Conservation (phyloP, 2,329 filamentous ascomycete species). For the Geosmithia putterillii region DNA sequence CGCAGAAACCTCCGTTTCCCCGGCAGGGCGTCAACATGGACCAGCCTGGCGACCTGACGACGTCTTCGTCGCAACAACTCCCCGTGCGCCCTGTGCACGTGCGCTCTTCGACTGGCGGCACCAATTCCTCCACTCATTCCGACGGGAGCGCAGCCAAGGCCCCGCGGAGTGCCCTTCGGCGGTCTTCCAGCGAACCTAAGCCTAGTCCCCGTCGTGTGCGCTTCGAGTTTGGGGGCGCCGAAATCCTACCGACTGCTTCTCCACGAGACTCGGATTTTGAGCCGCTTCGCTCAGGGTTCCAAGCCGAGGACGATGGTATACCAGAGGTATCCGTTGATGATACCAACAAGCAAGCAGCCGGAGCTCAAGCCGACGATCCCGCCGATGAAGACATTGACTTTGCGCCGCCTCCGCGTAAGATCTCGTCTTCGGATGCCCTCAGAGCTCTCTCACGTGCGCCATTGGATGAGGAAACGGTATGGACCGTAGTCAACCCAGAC, state of each 20-base stretch:
- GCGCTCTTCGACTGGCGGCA: slow-evolving; percentile 31
- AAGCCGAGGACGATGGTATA: slow-evolving; percentile 12
- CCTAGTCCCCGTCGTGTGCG: slow-evolving; percentile 49
- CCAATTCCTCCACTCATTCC: slow-evolving; percentile 33
- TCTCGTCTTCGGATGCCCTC: slow-evolving; percentile 42
- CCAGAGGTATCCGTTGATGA: slow-evolving; percentile 10
- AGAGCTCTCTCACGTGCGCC: slow-evolving; percentile 38
- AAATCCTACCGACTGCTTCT: slow-evolving; percentile 47
- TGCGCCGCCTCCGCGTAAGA: slow-evolving; percentile 32
- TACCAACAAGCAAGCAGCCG: neutral
- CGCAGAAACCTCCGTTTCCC: neutral
- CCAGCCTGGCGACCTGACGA: slow-evolving; percentile 3
- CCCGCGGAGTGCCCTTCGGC: slow-evolving; percentile 44
- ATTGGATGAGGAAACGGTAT: slow-evolving; percentile 35
- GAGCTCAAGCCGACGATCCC: too few relatives aligned
- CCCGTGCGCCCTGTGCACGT: slow-evolving; percentile 16
- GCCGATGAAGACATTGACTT: slow-evolving; percentile 14
- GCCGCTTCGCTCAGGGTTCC: slow-evolving; percentile 10
- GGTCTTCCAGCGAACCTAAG: slow-evolving; percentile 38
- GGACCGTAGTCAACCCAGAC: slow-evolving; percentile 32
- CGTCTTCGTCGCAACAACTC: neutral
- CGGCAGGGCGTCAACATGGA: slow-evolving; percentile 11
- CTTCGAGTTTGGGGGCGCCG: slow-evolving; percentile 47
- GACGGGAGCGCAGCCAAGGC: slow-evolving; percentile 36
- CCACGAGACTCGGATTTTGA: slow-evolving; percentile 27